Evolutionary conservation across 225 moss, liverwort and hornwort genomes (phyloP), one percentile per base, ranked within the genome.

Genomic region (Thuidium tamariscinum): DNA sequence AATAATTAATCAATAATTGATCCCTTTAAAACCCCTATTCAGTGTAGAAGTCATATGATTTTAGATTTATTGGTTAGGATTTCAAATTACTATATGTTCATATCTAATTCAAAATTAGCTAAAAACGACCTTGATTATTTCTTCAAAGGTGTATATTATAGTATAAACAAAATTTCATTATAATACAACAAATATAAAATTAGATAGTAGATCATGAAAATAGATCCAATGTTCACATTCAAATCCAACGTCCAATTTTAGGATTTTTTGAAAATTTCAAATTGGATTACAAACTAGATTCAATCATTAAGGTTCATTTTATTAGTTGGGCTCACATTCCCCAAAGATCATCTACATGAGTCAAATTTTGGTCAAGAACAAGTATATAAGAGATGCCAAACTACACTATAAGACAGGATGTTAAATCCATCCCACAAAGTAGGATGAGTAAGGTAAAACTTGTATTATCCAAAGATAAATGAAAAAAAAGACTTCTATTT

Each of bases 151-250:
- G 2, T 16, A 3, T 41, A 69, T 5, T 41, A 41, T 41, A 68
- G 4, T 27, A 1, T 26, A 27, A 70, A 41, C 1, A 25, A 15
- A 42, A 8, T 5, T 71, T 44, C 3, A 17, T n/a, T 9, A 18
- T 17, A 6, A 72, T 10, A 10, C 10, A 17, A 72, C 2, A 46
- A 5, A 72, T 44, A 15, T 1, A 44, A 70, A 44, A 44, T n/a
- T n/a, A n/a, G 46, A 46, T 10, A 44, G 4, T 46, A 11, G 2
- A 46, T 4, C 2, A 0, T 6, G 5, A 4, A 2, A 3, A 18
- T 30, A 72, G 3, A 1, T 0, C 16, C 6, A 71, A 46, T 17
- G 16, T 72, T 46, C 30, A 46, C 17, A 72, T 29, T 0, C 0
- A 27, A 44, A 23, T 42, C 4, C 2, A 46, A 44, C 5, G 1